Percentiles rank a stretch among this genome's conserved stretches.
These are phyloP conservation scores for Cystofilobasidium capitatum DNA, from an alignment of 768 basidiomycete genomes.

Conservation along the genomic window DNA sequence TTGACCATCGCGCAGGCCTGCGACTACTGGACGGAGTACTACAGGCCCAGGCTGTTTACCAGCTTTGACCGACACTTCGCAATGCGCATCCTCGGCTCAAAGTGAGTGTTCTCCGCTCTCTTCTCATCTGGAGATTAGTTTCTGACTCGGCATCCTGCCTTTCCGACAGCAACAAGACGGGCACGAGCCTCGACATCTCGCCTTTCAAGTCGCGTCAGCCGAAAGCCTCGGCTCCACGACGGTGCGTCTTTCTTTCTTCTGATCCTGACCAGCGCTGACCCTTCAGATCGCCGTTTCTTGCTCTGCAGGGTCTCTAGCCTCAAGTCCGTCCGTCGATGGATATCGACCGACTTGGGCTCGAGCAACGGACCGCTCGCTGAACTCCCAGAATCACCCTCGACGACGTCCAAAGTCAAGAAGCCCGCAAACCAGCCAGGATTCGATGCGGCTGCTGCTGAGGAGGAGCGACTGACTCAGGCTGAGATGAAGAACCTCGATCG, in stretches of 20 bases:
- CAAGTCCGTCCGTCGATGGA: slow-evolving; percentile 70
- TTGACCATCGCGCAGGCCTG: slow-evolving; percentile 17
- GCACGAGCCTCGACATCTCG: slow-evolving; percentile 57
- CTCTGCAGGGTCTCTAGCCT: slow-evolving; percentile 49
- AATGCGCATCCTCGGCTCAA: slow-evolving; percentile 2
- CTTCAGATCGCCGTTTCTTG: neutral
- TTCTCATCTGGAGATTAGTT: neutral
- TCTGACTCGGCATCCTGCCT: too few species aligned
- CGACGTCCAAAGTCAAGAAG: neutral
- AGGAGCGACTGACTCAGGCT: slow-evolving; percentile 5
- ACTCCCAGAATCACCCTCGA: neutral
- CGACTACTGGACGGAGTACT: slow-evolving; percentile 84
- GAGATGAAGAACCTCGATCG: slow-evolving; percentile 30
- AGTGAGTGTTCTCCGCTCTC: slow-evolving; percentile 40
- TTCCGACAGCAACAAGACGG: slow-evolving; percentile 51
- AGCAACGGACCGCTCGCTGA: neutral
- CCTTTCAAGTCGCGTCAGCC: slow-evolving; percentile 56
- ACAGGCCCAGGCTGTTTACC: slow-evolving; percentile 72
- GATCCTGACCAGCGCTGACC: slow-evolving; percentile 8
- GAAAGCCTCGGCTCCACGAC: neutral
- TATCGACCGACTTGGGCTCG: slow-evolving; percentile 33
- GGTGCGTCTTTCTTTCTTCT: neutral
- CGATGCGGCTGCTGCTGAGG: neutral
- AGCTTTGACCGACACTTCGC: slow-evolving; percentile 79
- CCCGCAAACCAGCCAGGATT: neutral